These are phyloP conservation scores for Peniophora sp. DNA, from an alignment of 1,284 basidiomycete genomes.

Conservation along the genomic window DNA sequence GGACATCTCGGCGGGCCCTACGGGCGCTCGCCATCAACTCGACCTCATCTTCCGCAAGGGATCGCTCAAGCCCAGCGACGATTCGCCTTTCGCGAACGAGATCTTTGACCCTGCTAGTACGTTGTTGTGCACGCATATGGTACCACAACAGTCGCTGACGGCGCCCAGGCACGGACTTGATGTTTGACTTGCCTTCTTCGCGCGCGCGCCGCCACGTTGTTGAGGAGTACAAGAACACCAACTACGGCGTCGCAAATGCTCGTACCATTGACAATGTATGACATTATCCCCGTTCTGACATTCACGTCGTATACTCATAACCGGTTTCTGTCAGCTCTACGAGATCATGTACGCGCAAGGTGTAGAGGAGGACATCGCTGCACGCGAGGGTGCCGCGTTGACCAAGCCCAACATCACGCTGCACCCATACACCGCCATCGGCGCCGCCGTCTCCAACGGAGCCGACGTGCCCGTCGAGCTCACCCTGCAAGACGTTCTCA, in stretches of 20 bases:
- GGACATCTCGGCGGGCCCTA: constrained; percentile 15
- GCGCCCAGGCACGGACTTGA: constrained; percentile 29
- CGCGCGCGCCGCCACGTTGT: constrained; percentile 27
- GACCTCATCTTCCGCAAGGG: constrained; percentile 51
- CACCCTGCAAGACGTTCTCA: constrained; percentile 29
- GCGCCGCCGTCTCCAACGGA: constrained; percentile 21
- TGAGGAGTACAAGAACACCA: constrained; percentile 43
- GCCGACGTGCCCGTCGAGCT: constrained; percentile 20
- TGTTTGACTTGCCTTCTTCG: constrained; percentile 31
- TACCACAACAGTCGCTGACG: constrained; percentile 4
- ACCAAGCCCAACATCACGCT: constrained; percentile 28
- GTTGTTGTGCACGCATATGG: constrained; percentile 12
- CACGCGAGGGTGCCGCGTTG: constrained; percentile 9
- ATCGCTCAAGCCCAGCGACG: constrained; percentile 47
- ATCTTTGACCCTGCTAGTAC: constrained; percentile 47
- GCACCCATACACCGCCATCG: constrained; percentile 29
- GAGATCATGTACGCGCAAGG: constrained; percentile 49
- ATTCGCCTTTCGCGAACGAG: constrained; percentile 51
- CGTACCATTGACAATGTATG: constrained; percentile 34
- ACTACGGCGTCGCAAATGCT: constrained; percentile 52
- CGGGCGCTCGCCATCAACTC: constrained; percentile 27
- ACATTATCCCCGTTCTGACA: constrained; percentile 2
- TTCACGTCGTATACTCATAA: not conserved
- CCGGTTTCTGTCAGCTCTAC: constrained; percentile 32
- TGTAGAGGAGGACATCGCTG: constrained; percentile 35